Evolutionary conservation across 2,329 filamentous ascomycete species (phyloP).

Genomic region (Raffaelea albimanens): DNA sequence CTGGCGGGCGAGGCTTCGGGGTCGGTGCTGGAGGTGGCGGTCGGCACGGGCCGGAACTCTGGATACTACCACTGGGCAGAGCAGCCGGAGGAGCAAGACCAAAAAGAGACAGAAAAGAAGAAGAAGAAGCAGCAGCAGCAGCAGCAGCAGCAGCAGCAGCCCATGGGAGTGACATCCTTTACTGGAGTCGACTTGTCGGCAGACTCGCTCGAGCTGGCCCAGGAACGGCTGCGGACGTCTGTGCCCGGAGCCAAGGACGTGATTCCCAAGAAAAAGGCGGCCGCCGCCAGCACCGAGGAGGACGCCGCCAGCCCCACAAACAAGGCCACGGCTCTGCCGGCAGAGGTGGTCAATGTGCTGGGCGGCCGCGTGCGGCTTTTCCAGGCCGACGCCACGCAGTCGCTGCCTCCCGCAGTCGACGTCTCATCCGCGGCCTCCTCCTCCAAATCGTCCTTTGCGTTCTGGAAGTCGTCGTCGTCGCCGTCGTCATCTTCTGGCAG

Average conservation of each 20-base stretch:
- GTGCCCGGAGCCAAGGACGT: slow-evolving; percentile 28
- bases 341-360: slow-evolving; percentile 12
- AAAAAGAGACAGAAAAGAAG: not conserved
- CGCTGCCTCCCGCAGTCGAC: slow-evolving; percentile 23
- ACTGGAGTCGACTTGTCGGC: slow-evolving; percentile 53
- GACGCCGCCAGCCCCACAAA: not conserved
- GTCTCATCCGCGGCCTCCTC: slow-evolving; percentile 22
- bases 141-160: slow-evolving; percentile 12
- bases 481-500: not conserved
- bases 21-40: slow-evolving; percentile 52
- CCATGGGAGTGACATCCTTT: slow-evolving; percentile 31
- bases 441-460: too few relatives aligned
- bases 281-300: not conserved
- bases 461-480: slow-evolving; percentile 15
- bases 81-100: too few relatives aligned
- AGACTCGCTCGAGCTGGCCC: slow-evolving; percentile 50
- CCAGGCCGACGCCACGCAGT: slow-evolving; percentile 34
- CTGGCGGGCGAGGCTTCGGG: slow-evolving; percentile 40
- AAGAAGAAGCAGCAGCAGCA: slow-evolving; percentile 13
- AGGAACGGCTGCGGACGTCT: slow-evolving; percentile 36
- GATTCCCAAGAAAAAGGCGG: slow-evolving; percentile 25
- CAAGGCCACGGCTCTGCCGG: slow-evolving; percentile 21
- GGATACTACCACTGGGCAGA: slow-evolving; percentile 49
- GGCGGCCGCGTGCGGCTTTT: slow-evolving; percentile 15
- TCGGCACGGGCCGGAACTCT: slow-evolving; percentile 54